Evolutionary conservation across 1,284 basidiomycete genomes (phyloP).

Genomic region (Trametes polyzona): DNA sequence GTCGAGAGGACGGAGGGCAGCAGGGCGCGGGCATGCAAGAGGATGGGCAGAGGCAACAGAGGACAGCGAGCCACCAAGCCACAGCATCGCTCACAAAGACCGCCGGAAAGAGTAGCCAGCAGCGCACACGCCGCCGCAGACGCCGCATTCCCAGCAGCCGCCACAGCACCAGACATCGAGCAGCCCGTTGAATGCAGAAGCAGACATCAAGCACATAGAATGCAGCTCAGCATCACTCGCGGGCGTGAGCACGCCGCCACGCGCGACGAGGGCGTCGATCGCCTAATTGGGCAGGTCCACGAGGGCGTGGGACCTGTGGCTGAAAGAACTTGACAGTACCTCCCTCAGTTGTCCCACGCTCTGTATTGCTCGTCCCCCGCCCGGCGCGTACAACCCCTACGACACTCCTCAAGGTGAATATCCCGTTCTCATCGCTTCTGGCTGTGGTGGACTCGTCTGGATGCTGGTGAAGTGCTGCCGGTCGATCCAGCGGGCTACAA

Average conservation of each 20-base stretch:
- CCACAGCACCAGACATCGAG: slow-evolving; percentile 9
- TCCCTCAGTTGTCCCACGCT: slow-evolving; percentile 34
- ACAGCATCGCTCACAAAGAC: slow-evolving; percentile 23
- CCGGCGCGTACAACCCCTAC: slow-evolving; percentile 35
- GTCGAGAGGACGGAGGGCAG: not conserved
- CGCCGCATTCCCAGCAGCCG: slow-evolving; percentile 15
- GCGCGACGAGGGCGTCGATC: slow-evolving; percentile 14
- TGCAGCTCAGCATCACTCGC: slow-evolving; percentile 6
- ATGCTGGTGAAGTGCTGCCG: slow-evolving; percentile 14
- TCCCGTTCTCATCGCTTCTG: slow-evolving; percentile 11
- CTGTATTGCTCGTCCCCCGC: slow-evolving; percentile 30
- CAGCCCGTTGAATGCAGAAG: not conserved
- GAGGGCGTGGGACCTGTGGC: slow-evolving; percentile 34
- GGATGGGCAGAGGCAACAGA: slow-evolving; percentile 9
- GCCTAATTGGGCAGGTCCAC: slow-evolving; percentile 20
- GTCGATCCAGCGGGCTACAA: not conserved
- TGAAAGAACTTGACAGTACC: slow-evolving; percentile 35
- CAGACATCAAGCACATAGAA: slow-evolving; percentile 1
- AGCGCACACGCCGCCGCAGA: not conserved
- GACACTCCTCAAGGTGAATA: slow-evolving; percentile 42
- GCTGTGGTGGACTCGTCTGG: slow-evolving; percentile 8
- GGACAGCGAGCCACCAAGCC: slow-evolving; percentile 10
- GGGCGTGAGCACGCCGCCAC: slow-evolving; percentile 13
- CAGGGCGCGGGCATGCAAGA: slow-evolving; percentile 19
- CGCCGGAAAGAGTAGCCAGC: slow-evolving; percentile 16